Evolutionary conservation across 495 filamentous ascomycete genomes (phyloP), one percentile per base, ranked within the genome.

Genomic region (Chaetomium tenue): DNA sequence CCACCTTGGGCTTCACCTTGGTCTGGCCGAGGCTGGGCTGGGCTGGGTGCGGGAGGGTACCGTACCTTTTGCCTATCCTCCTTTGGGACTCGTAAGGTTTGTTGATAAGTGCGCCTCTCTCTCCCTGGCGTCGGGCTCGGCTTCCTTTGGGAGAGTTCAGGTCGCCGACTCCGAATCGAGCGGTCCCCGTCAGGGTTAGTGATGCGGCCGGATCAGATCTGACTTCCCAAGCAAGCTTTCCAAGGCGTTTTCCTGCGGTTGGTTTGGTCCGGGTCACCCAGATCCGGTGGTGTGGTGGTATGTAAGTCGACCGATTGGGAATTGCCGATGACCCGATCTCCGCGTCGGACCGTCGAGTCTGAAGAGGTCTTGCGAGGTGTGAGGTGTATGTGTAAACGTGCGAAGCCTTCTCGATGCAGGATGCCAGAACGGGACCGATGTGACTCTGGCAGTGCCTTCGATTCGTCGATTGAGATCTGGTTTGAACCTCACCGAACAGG

Each of bases 221-320:
- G 15, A 9, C 1, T 23, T 50, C 46, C 46, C n/a, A 20, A 50
- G 46, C 18, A 37, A 37, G 33, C 33, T 37, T 12, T 37, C 33
- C 46, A 1, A 20, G 46, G 46, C 20, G 2, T 7, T 7, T 50
- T 50, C 20, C 16, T 50, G 8, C 15, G 3, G 55, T n/a, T 58
- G 55, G 2, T 0, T 42, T 39, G 2, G 11, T 22, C 13, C 13
- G 7, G 37, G 4, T 2, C 15, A 5, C 20, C 4, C 33, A 3
- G 20, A 42, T 59, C 7, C 4, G 18, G 42, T 7, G 26, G 3
- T 5, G 4, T 40, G 33, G 53, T 22, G 54, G 25, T 28, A 60
- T 50, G 58, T 60, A 50, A 44, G 58, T 60, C 44, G 58, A 60
- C 28, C 42, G 40, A 60, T 60, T 37, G 44, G 44, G 28, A 48